Base-by-base conservation (phyloP, 2,329 filamentous ascomycete genomes). In the Xylariales sp. region DNA sequence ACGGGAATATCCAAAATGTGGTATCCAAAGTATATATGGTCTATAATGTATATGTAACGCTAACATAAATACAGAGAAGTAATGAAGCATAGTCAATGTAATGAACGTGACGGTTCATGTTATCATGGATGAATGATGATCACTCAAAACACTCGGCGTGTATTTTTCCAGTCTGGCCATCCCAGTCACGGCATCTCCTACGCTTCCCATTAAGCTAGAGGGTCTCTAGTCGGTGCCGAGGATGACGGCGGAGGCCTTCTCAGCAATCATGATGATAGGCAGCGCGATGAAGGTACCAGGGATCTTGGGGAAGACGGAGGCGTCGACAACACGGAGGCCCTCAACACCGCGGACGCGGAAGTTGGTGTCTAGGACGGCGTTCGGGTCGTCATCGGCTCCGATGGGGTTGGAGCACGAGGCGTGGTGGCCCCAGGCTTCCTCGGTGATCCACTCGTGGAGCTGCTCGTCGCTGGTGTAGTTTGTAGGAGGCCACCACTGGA, bases 291-390 rank as follows among this genome's bases (percentile, higher is more conserved):
- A 79, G 23, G 74, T 72, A 3, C 76, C 76, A 1, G 86, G 86
- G 65, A 85, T 84, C 67, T 80, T 81, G 3, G 85, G 84, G 68
- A 84, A 88, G 1, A 82, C 80, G n/a, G 81, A 83, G 3, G 84
- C 86, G 76, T 88, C 86, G 3, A 88, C 86, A 7, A 88, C 86
- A 43, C 86, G 79, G 23, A 88, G 75, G 0, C 83, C 82, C 1
- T 79, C 75, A 0, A 85, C 82, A 1, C 85, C 85, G 14, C 83
- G 78, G 3, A 89, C 86, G 8, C 81, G 78, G 73, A 88, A 86
- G 65, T 82, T 77, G 0, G 77, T 78, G 71, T 88, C 84, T 48
- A 88, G 74, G 2, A 87, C 85, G 6, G 85, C 85, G 75, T 81
- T 82, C 1, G 79, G 77, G 72, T 88, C 85, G 32, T 79, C 79